Evolutionary conservation across 495 filamentous ascomycete genomes (phyloP), one percentile per base, ranked within the genome.

Genomic region (Neurospora discreta): DNA sequence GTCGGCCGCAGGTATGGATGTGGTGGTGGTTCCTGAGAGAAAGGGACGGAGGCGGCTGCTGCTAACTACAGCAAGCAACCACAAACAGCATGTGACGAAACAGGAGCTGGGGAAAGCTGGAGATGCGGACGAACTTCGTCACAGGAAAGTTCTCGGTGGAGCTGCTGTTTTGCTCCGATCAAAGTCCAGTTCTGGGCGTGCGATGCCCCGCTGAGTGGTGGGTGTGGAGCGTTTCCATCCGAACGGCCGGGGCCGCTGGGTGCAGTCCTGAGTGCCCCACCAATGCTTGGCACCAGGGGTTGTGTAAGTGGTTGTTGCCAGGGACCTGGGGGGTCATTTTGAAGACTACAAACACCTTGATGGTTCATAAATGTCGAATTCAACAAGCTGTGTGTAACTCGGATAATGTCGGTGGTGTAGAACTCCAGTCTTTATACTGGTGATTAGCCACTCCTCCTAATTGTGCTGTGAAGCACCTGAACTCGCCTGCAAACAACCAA

Each of bases 121-220:
- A n/a, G 52, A 15, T 58, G 46, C 52, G 13, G 23, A 60, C 52
- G 23, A 30, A 30, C 52, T 60, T 60, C 52, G 52, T 60, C 52
- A 30, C 39, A 46, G 68, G 68, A 70, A 70, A 70, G 68, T 18
- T 70, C 39, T 43, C 39, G 68, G 68, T 42, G 18, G 68, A 43
- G 39, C 39, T 70, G 42, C 68, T 39, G 68, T 70, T 43, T 43
- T 30, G 68, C 39, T 67, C 33, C 75, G 78, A 60, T 69, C 73
- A 36, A 73, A 73, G 39, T 80, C 77, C 65, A 73, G 39, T 80
- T 78, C 65, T 80, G 75, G 38, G 70, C 41, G 75, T 30, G 70
- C 41, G 23, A 60, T 60, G 52, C 52, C 52, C 52, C 52, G 26
- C 52, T 18, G 11, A 5, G 33, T 36, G 33, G 33, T 60, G 52